Percentiles rank a stretch among this genome's conserved stretches.
These are phyloP conservation scores for Pseudisothecium myosuroides DNA, from an alignment of 225 moss, liverwort and hornwort species.

Conservation along the genomic window DNA sequence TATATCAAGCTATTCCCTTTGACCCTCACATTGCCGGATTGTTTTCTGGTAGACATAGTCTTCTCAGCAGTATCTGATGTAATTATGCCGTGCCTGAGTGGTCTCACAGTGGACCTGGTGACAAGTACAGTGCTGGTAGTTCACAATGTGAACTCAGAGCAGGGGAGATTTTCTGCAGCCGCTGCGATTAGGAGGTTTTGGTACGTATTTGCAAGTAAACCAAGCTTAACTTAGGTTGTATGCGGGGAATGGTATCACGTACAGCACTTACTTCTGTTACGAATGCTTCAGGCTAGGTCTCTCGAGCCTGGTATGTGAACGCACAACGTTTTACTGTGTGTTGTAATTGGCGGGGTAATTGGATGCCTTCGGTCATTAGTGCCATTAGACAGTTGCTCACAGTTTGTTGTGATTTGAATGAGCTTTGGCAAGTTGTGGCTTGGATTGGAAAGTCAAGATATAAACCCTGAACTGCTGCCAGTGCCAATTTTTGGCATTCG, in stretches of 20 bases:
- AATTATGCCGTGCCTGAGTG: neutral
- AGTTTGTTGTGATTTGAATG: neutral
- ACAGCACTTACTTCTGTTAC: neutral
- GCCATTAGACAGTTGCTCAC: neutral
- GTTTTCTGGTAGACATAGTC: neutral
- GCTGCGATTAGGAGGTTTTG: neutral
- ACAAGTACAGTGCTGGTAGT: neutral
- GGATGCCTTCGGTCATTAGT: neutral
- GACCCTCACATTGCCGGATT: neutral
- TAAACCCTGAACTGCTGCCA: neutral
- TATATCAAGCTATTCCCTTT: neutral
- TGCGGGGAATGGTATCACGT: neutral
- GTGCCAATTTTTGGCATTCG: neutral
- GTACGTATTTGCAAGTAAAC: no score
- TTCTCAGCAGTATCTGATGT: neutral
- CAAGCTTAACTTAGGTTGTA: no score
- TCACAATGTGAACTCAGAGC: neutral
- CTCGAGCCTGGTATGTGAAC: neutral
- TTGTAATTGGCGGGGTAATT: no score
- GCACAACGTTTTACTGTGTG: neutral
- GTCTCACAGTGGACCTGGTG: neutral
- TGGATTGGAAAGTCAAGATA: neutral
- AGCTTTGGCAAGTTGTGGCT: neutral
- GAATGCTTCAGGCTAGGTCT: neutral
- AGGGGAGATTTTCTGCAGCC: neutral